Evolutionary conservation across 2,329 filamentous ascomycete genomes (phyloP).

Genomic region (Nemania bipapillata): DNA sequence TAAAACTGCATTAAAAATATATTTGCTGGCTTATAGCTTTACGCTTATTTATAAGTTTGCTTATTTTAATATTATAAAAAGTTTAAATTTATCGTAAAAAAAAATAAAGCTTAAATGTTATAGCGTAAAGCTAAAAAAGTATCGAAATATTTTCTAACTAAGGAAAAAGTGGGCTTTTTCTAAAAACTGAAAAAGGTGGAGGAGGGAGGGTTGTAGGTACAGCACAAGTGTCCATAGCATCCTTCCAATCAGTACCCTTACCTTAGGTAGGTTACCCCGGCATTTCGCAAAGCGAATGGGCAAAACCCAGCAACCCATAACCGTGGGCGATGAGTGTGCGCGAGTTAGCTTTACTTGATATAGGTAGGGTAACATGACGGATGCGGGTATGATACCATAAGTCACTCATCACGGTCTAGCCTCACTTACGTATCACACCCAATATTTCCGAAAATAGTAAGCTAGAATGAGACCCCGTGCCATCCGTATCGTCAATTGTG

Average conservation of each 20-base stretch:
- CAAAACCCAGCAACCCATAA: not conserved
- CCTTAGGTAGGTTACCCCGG: not conserved
- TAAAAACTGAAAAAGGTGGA: too few species aligned
- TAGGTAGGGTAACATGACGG: not conserved
- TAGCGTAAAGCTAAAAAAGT: too few species aligned
- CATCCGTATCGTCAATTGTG: slow-evolving; percentile 10
- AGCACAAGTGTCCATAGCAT: not conserved
- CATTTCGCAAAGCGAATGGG: slow-evolving; percentile 16
- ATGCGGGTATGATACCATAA: not conserved
- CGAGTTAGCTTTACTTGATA: not conserved
- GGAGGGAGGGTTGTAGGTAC: too few species aligned
- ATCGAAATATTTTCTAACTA: too few species aligned
- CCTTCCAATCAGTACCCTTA: not conserved
- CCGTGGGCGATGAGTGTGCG: not conserved
- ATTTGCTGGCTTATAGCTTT: too few species aligned
- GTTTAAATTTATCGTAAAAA: too few species aligned
- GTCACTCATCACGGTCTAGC: slow-evolving; percentile 9
- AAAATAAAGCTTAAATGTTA: too few species aligned
- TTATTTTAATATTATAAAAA: too few species aligned
- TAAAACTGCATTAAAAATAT: too few species aligned
- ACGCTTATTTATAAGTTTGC: too few species aligned
- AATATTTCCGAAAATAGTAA: slow-evolving; percentile 32
- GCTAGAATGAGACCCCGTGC: slow-evolving; percentile 7
- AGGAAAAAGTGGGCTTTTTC: too few species aligned
- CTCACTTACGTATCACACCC: slow-evolving; percentile 16